phyloP scores from a whole-genome alignment of 805 yeast species.

The Saccharomycopsis synnaedendra region DNA sequence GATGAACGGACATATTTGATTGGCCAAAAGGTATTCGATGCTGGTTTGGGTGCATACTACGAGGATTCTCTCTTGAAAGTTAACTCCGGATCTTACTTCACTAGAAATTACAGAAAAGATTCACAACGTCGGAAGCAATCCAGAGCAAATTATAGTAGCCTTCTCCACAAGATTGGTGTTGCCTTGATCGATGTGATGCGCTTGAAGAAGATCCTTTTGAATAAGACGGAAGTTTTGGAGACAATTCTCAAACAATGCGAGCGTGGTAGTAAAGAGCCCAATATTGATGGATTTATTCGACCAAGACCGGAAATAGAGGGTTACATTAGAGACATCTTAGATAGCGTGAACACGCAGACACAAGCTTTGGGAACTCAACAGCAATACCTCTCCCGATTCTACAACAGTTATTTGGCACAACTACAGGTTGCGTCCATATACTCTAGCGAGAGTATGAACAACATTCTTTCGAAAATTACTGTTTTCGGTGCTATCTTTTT shows the following conservation, averaged over 20 bases:
- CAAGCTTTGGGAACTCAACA: slow-evolving; percentile 84
- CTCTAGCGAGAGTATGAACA: slow-evolving; percentile 75
- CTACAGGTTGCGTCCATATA: slow-evolving; percentile 85
- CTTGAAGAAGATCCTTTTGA: slow-evolving; percentile 73
- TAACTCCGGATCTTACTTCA: too few relatives aligned
- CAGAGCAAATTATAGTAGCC: slow-evolving; percentile 26
- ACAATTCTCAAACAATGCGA: slow-evolving; percentile 92
- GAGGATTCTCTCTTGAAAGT: too few relatives aligned
- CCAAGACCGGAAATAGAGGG: slow-evolving; percentile 89
- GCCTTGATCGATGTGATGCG: slow-evolving; percentile 88
- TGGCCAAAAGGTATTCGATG: slow-evolving; percentile 40
- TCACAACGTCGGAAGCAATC: too few relatives aligned
- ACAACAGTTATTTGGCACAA: slow-evolving; percentile 86
- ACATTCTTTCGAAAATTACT: slow-evolving; percentile 81
- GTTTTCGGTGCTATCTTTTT: slow-evolving; percentile 80
- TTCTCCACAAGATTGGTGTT: slow-evolving; percentile 79
- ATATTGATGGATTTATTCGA: slow-evolving; percentile 24
- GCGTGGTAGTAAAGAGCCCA: neutral
- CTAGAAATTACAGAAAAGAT: too few relatives aligned
- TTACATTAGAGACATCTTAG: slow-evolving; percentile 91
- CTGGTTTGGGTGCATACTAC: too few relatives aligned
- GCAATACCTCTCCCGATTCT: slow-evolving; percentile 84
- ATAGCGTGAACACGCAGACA: slow-evolving; percentile 92
- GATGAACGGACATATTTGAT: slow-evolving; percentile 54
- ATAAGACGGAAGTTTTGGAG: slow-evolving; percentile 91